Evolutionary conservation across 75 land plant species (phyloP), one percentile per base, ranked within the genome.

Genomic region (Larix kaempferi): DNA sequence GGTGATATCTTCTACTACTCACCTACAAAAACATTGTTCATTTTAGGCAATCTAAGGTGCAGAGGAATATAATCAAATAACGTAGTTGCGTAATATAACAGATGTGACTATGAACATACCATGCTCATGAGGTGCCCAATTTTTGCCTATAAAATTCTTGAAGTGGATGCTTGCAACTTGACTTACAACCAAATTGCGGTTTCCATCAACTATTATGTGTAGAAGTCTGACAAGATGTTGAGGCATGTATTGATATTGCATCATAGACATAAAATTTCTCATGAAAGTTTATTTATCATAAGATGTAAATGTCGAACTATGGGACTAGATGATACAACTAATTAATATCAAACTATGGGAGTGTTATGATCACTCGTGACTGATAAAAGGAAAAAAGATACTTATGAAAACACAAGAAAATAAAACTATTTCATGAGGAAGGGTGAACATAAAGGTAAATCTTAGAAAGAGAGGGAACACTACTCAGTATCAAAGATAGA

Each of bases 151-250:
- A 73, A 93, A 90, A 72, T 98, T 97, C 82, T 97, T 97, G 82
- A 97, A 95, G 76, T 95, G 91, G 73, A 98, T 98, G 41, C 98
- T 95, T 5, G 99, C 99, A 57, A 91, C 94, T 80, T 98, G 99
- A 0, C 98, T 85, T 17, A 98, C 92, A 16, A 96, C 90, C 78
- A 93, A 71, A 69, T 98, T 98, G 76, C 86, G 85, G 65, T 82
- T 87, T n/a, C 81, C 86, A 74, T 97, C 92, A 7, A 97, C 95
- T 12, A 91, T 89, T 23, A 97, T 92, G 83, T 94, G 99, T 65
- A 97, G 78, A 37, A 95, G 80, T 69, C 99, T 89, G 63, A 98
- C 98, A 72, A 98, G 74, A 86, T 98, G 97, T 71, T 94, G 96
- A 17, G 91, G 91, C 23, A 91, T 83, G 74, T 85, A 85, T 81